These are phyloP conservation scores for Laguncularia racemosa DNA, from an alignment of 345 rosid genomes.

Conservation along the genomic window DNA sequence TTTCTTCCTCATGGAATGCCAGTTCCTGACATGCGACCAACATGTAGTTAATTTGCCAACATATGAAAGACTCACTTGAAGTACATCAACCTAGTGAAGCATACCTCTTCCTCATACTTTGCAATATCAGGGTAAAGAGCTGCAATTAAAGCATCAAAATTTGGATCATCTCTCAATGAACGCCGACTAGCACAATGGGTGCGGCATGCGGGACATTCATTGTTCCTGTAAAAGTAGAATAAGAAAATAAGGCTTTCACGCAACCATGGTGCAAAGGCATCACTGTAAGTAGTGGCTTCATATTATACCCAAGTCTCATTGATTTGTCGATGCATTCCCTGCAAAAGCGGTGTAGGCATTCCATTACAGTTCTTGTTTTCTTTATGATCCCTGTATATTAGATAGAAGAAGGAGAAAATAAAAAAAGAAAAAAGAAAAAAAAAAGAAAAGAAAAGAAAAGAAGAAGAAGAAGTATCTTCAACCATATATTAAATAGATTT, in stretches of 20 bases:
- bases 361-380: conserved; percentile 96
- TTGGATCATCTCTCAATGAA: conserved; percentile 90
- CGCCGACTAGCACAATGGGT: conserved; percentile 97
- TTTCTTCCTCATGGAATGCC: conserved; percentile 82
- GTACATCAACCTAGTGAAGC: neutral
- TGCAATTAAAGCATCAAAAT: conserved; percentile 80
- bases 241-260: conserved; percentile 5
- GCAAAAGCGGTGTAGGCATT: conserved; percentile 91
- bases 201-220: conserved; percentile 98
- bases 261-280: neutral
- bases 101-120: conserved; percentile 75
- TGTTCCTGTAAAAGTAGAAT: conserved; percentile 55
- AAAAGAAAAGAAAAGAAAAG: neutral
- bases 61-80: neutral
- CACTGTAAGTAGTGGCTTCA: neutral
- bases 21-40: conserved; percentile 45
- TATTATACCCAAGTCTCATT: conserved; percentile 86
- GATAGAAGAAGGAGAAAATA: conserved; percentile 2
- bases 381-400: conserved; percentile 65
- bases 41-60: neutral
- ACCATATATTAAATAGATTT: too few relatives aligned
- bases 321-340: conserved; percentile 95
- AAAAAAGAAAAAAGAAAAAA: too few relatives aligned
- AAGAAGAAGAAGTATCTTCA: neutral
- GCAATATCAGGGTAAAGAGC: conserved; percentile 77